Evolutionary conservation across 148 eudicot genomes (phyloP), one percentile per base, ranked within the genome.

Genomic region (Vaccinium darrowii): DNA sequence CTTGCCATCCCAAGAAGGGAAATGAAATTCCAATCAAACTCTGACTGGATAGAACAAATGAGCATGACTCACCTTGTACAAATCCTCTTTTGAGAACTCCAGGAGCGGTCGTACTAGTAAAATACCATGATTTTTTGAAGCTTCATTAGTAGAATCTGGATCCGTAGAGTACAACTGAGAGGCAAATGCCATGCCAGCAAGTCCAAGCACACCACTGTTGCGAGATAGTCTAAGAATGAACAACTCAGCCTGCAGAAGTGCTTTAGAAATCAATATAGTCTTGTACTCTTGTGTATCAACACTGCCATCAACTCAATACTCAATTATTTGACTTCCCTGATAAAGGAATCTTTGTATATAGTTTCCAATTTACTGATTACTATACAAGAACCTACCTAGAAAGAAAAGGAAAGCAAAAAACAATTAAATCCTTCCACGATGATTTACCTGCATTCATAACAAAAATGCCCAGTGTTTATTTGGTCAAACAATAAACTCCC

Each of bases 161-260:
- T n/a, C n/a, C n/a, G n/a, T n/a, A n/a, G n/a, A 84, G 80, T 92
- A 97, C 75, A 95, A 80, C 71, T 93, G 93, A 76, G 96, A 93
- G 57, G 90, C 65, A 84, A 92, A 95, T 86, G 98, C 94, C 98
- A 95, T 95, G 82, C 99, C 99, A 83, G 98, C 98, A 87, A 97
- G 96, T 85, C 99, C 98, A 88, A 97, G 98, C 57, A 95, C 96
- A 83, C 99, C 99, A 89, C 99, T 97, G 85, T 89, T 92, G 88
- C 99, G 95, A 86, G 98, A 97, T 80, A 95, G 89, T 83, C 99
- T 93, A 75, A 97, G 87, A 88, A 97, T 90, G 89, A 95, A 97
- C 86, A 95, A 87, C 86, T 97, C 99, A 19, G 94, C 98, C 98
- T 97, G 95, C 92, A 89, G 14, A 67, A 58, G 60, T 87, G 57